Percentiles rank a stretch among this genome's conserved stretches.
These are phyloP conservation scores for Pichia sp. DNA, from an alignment of 1,139 yeast species.

Conservation along the genomic window DNA sequence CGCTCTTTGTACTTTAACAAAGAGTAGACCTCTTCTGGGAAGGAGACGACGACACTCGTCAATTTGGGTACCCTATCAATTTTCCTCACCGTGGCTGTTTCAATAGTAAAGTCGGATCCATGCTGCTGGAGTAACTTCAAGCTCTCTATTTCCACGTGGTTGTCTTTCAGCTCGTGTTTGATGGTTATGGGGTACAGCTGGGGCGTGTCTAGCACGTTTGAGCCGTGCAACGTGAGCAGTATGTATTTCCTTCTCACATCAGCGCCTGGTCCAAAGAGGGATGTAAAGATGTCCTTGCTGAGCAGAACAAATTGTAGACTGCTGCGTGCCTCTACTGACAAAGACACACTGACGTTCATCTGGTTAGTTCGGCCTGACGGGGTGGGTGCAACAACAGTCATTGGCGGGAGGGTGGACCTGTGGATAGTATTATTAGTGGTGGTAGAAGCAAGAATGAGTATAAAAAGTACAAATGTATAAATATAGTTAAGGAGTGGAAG, in stretches of 20 bases:
- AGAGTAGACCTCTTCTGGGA: slow-evolving; percentile 44
- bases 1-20: slow-evolving; percentile 37
- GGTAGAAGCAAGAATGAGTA: too few relatives aligned
- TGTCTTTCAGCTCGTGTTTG: slow-evolving; percentile 29
- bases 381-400: neutral
- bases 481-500: neutral
- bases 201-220: slow-evolving; percentile 38
- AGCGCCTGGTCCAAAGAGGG: slow-evolving; percentile 21
- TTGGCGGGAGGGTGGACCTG: neutral
- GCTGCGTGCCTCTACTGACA: slow-evolving; percentile 19
- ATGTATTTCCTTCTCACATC: slow-evolving; percentile 23
- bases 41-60: slow-evolving; percentile 32
- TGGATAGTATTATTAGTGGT: too few relatives aligned
- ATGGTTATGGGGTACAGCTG: slow-evolving; percentile 38
- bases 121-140: slow-evolving; percentile 36
- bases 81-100: slow-evolving; percentile 21
- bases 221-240: slow-evolving; percentile 39
- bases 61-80: slow-evolving; percentile 22
- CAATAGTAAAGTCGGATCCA: slow-evolving; percentile 31
- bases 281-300: slow-evolving; percentile 14
- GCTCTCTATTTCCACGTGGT: slow-evolving; percentile 39
- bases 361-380: neutral
- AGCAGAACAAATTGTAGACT: slow-evolving; percentile 21
- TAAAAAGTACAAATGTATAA: too few relatives aligned
- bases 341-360: slow-evolving; percentile 14